A percentile compares a stretch with the other conserved stretches of the same genome.
These are phyloP conservation scores for Termitomyces bulborhizus DNA, from an alignment of 768 basidiomycete species.

Conservation along the genomic window DNA sequence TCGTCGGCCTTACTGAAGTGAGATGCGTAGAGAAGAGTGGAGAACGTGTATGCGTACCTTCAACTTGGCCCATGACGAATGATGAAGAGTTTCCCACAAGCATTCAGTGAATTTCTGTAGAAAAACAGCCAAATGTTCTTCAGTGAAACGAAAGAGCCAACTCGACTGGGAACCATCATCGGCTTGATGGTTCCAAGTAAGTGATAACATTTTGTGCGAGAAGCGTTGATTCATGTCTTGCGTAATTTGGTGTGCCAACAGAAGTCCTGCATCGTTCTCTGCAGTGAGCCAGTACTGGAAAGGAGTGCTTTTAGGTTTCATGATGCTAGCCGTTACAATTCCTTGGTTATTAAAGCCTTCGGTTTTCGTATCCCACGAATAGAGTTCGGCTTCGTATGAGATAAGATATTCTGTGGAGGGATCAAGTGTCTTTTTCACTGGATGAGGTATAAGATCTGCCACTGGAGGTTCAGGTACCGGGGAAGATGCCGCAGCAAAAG, in stretches of 20 bases:
- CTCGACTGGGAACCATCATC: slow-evolving; percentile 54
- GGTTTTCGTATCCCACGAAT: slow-evolving; percentile 50
- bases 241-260: slow-evolving; percentile 57
- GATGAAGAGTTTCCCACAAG: slow-evolving; percentile 78
- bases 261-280: slow-evolving; percentile 38
- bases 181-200: slow-evolving; percentile 83
- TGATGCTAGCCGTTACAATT: slow-evolving; percentile 48
- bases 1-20: slow-evolving; percentile 60
- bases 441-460: background rate
- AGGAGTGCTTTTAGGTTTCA: slow-evolving; percentile 32
- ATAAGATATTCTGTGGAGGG: slow-evolving; percentile 26
- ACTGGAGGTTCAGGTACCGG: slow-evolving; percentile 2
- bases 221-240: slow-evolving; percentile 70
- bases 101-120: slow-evolving; percentile 59
- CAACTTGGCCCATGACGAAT: slow-evolving; percentile 68
- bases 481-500: slow-evolving; percentile 2
- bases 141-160: slow-evolving; percentile 76
- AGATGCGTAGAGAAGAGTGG: background rate
- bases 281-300: slow-evolving; percentile 61
- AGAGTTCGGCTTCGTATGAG: slow-evolving; percentile 48
- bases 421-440: slow-evolving; percentile 8
- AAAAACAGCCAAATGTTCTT: slow-evolving; percentile 54
- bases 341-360: slow-evolving; percentile 49
- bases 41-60: slow-evolving; percentile 49
- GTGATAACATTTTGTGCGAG: slow-evolving; percentile 54